phyloP scores from a whole-genome alignment of 2,329 filamentous ascomycete species.

The Curvularia sp. region DNA sequence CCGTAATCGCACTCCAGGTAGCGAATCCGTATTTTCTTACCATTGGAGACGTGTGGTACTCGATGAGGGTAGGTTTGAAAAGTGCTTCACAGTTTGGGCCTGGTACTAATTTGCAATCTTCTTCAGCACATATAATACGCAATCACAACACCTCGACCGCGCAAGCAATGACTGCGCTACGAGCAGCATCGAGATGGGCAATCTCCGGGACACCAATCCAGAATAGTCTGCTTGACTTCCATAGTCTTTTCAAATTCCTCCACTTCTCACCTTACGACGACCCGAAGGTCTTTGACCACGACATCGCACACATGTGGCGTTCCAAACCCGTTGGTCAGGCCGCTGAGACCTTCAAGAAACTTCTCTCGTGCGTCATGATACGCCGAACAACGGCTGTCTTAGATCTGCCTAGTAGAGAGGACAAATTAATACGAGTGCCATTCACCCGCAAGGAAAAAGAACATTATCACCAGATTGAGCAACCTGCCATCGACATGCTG shows the following conservation, averaged over 20 bases:
- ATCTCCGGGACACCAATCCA: conserved; percentile 56
- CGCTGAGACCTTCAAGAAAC: conserved; percentile 48
- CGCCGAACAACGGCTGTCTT: conserved; percentile 52
- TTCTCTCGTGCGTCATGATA: conserved; percentile 51
- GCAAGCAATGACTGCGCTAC: conserved; percentile 46
- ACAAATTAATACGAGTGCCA: conserved; percentile 24
- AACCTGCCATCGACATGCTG: not conserved
- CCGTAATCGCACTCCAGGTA: not conserved
- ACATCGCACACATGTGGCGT: conserved; percentile 53
- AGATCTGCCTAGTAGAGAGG: conserved; percentile 47
- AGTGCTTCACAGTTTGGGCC: not conserved
- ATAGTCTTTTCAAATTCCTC: conserved; percentile 28
- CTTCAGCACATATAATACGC: conserved; percentile 27
- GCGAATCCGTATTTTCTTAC: not conserved
- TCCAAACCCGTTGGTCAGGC: conserved; percentile 46
- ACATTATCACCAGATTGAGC: conserved; percentile 1
- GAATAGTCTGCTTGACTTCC: conserved; percentile 27
- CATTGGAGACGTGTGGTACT: not conserved
- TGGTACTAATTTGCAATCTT: not conserved
- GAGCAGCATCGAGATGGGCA: conserved; percentile 59
- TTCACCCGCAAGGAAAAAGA: not conserved
- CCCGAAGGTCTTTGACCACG: conserved; percentile 47
- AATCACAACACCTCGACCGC: conserved; percentile 30
- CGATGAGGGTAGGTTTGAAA: not conserved
- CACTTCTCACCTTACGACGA: conserved; percentile 34